phyloP scores from a whole-genome alignment of 2,329 filamentous ascomycete species.

The Ploettnerulaceae sp. region DNA sequence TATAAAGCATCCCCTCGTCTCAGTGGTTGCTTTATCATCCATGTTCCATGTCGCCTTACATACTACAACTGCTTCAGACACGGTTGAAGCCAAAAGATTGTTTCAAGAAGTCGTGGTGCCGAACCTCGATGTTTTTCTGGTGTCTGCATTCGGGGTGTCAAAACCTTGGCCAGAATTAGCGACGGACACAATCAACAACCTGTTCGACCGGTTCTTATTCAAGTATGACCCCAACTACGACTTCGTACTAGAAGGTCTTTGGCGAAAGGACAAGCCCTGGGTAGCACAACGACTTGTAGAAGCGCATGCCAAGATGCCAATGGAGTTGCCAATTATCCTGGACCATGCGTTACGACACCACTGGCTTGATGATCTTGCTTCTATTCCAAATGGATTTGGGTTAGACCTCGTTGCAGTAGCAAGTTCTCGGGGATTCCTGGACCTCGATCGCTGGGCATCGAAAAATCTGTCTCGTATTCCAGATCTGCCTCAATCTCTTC shows the following conservation, averaged over 20 bases:
- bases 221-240: slow-evolving; percentile 74
- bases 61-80: slow-evolving; percentile 56
- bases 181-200: slow-evolving; percentile 66
- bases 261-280: slow-evolving; percentile 87
- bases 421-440: slow-evolving; percentile 73
- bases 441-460: slow-evolving; percentile 76
- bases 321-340: slow-evolving; percentile 63
- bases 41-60: slow-evolving; percentile 62
- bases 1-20: slow-evolving; percentile 81
- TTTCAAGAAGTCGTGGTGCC: slow-evolving; percentile 65
- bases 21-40: slow-evolving; percentile 72
- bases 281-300: slow-evolving; percentile 76
- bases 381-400: slow-evolving; percentile 65
- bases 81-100: slow-evolving; percentile 57
- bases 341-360: slow-evolving; percentile 76
- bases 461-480: slow-evolving; percentile 61
- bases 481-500: slow-evolving; percentile 65
- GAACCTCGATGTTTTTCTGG: slow-evolving; percentile 73
- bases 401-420: slow-evolving; percentile 83
- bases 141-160: slow-evolving; percentile 71
- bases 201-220: slow-evolving; percentile 79
- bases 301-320: slow-evolving; percentile 64
- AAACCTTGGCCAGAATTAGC: slow-evolving; percentile 74
- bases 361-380: slow-evolving; percentile 77
- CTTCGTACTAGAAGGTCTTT: slow-evolving; percentile 86